These are phyloP conservation scores for Saturnispora sekii DNA, from an alignment of 805 yeast species.

Conservation along the genomic window DNA sequence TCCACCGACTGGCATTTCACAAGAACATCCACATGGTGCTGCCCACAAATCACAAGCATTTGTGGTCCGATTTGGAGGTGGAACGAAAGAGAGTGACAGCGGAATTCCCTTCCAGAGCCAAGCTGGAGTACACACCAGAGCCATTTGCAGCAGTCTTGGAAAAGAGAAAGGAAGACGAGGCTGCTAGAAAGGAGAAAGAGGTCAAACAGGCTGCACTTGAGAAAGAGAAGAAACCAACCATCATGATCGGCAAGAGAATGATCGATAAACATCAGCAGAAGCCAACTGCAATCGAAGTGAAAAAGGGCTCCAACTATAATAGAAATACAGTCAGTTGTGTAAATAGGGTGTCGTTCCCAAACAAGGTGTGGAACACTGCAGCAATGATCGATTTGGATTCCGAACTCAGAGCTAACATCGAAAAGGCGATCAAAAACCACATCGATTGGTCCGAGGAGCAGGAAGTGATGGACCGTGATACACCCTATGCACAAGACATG, in stretches of 20 bases:
- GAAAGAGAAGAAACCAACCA: slow-evolving; percentile 40
- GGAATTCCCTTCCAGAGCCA: slow-evolving; percentile 38
- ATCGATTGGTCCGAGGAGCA: slow-evolving; percentile 40
- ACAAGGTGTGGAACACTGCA: slow-evolving; percentile 63
- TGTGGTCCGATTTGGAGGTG: slow-evolving; percentile 68
- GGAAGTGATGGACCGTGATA: slow-evolving; percentile 10
- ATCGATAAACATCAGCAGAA: background rate
- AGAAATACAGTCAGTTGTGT: slow-evolving; percentile 2
- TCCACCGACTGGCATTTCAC: slow-evolving; percentile 68
- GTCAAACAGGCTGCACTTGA: slow-evolving; percentile 38
- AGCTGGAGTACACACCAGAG: slow-evolving; percentile 49
- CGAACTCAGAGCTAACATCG: slow-evolving; percentile 53
- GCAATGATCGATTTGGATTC: slow-evolving; percentile 60
- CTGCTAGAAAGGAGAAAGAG: slow-evolving; percentile 37
- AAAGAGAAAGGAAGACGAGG: slow-evolving; percentile 35
- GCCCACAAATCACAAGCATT: slow-evolving; percentile 69
- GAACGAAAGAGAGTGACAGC: slow-evolving; percentile 43
- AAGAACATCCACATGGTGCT: slow-evolving; percentile 81
- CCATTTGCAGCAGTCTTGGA: slow-evolving; percentile 70
- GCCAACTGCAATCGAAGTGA: background rate
- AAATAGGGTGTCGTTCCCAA: slow-evolving; percentile 28
- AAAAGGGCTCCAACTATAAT: slow-evolving; percentile 1
- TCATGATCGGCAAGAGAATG: slow-evolving; percentile 24
- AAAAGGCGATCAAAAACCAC: slow-evolving; percentile 47
- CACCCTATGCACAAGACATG: slow-evolving; percentile 13